Evolutionary conservation across 345 rosid genomes (phyloP).

Genomic region (Rhizophora apiculata): DNA sequence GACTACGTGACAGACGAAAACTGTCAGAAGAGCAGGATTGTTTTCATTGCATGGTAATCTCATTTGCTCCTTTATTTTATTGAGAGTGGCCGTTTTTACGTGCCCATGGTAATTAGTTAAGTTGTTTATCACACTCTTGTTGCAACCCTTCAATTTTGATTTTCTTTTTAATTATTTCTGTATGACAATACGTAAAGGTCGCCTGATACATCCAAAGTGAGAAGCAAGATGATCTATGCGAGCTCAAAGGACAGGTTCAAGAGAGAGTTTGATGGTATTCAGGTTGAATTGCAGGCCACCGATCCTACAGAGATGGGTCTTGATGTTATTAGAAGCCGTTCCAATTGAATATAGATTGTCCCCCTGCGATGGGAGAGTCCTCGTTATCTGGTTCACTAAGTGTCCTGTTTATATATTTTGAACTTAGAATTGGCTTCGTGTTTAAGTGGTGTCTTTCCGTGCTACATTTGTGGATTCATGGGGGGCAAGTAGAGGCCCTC

Average conservation of each 20-base stretch:
- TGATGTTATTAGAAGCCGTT: conserved; percentile 61
- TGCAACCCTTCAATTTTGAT: background rate
- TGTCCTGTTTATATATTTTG: conserved; percentile 35
- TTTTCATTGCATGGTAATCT: conserved; percentile 59
- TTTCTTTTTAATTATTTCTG: background rate
- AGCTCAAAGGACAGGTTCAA: conserved; percentile 70
- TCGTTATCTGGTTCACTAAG: conserved; percentile 18
- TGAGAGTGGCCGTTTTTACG: background rate
- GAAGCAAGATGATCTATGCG: conserved; percentile 75
- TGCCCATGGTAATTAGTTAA: conserved; percentile 40
- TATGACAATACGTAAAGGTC: conserved; percentile 37
- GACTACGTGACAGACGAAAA: conserved; percentile 64
- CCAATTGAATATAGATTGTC: conserved; percentile 30
- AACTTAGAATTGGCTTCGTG: conserved; percentile 23
- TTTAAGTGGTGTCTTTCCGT: conserved; percentile 15
- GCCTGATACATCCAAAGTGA: conserved; percentile 55
- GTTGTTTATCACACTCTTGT: background rate
- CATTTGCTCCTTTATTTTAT: background rate
- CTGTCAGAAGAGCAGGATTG: conserved; percentile 63
- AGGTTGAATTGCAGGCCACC: conserved; percentile 66
- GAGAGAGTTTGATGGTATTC: conserved; percentile 64
- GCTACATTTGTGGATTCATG: conserved; percentile 30
- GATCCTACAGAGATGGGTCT: conserved; percentile 72
- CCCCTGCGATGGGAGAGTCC: conserved; percentile 14
- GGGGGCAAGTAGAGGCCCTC: conserved; percentile 29